A percentile compares a stretch with the other conserved stretches of the same genome.
Conservation (phyloP, 169 alveolate genomes). For the Babesia divergens region DNA sequence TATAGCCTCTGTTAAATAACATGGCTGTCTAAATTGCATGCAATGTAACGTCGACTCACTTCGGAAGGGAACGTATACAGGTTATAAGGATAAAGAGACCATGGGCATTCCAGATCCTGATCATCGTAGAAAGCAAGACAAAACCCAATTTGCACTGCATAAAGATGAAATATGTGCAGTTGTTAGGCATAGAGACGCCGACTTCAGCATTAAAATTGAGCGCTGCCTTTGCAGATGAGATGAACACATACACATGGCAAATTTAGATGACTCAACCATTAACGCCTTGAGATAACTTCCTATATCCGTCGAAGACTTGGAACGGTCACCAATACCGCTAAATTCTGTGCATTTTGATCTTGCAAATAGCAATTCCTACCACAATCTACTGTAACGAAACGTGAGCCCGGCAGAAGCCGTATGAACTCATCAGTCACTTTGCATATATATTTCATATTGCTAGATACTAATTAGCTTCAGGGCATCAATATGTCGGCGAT, state of each 20-base stretch:
- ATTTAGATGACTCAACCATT: constrained; percentile 1
- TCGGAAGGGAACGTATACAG: constrained; percentile 53
- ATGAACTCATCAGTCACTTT: constrained; percentile 22
- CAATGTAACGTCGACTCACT: background rate
- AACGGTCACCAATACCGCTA: constrained; percentile 42
- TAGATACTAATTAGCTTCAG: no score
- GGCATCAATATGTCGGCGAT: no score
- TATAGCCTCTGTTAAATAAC: no score
- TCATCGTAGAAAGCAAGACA: constrained; percentile 49
- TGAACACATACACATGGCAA: constrained; percentile 6
- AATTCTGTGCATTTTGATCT: constrained; percentile 6
- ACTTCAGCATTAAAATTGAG: background rate
- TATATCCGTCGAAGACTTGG: background rate
- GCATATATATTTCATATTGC: no score
- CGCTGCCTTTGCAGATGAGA: no score
- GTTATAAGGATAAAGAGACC: constrained; percentile 71
- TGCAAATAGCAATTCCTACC: constrained; percentile 1
- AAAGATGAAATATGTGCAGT: background rate
- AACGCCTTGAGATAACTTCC: constrained; percentile 23
- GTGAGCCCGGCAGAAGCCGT: constrained; percentile 12
- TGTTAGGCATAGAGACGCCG: background rate
- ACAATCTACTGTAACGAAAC: constrained; percentile 51
- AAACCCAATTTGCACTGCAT: constrained; percentile 68
- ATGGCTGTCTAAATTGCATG: no score
- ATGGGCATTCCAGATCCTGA: background rate